These are phyloP conservation scores for Flaveria linearis DNA, from an alignment of 129 eudicot species.

Conservation along the genomic window DNA sequence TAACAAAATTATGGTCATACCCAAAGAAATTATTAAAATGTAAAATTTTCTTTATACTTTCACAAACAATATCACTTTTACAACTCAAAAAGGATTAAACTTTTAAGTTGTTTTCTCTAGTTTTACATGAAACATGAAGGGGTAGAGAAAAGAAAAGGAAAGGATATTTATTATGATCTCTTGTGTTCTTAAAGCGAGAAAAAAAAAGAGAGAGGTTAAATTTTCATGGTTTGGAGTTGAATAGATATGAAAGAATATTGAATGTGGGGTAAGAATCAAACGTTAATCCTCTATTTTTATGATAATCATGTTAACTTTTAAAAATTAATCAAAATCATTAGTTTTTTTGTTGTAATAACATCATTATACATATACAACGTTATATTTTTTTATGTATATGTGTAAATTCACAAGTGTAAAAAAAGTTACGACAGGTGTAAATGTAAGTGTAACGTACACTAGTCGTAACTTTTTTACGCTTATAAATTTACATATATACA, in stretches of 20 bases:
- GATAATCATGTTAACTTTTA: too few species aligned
- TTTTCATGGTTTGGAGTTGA: not conserved
- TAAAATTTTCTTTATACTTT: not conserved
- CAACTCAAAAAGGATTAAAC: not conserved
- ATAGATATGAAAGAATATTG: not conserved
- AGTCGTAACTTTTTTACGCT: too few species aligned
- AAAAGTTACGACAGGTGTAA: too few species aligned
- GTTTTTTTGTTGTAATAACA: too few species aligned
- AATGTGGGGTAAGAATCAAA: too few species aligned
- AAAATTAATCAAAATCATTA: too few species aligned
- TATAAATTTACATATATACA: too few species aligned
- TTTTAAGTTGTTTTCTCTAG: not conserved
- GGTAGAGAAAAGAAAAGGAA: not conserved
- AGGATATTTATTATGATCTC: not conserved
- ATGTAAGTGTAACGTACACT: too few species aligned
- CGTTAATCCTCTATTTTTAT: too few species aligned
- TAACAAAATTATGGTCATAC: conserved; percentile 25
- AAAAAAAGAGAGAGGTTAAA: not conserved
- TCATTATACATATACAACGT: too few species aligned
- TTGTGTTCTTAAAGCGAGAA: not conserved
- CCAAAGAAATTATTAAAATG: not conserved
- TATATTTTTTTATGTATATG: too few species aligned
- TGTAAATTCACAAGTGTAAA: too few species aligned
- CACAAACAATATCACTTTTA: not conserved
- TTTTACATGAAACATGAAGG: not conserved